A percentile compares a stretch with the other conserved stretches of the same genome.
These are phyloP conservation scores for Scedosporium dehoogii DNA, from an alignment of 2,329 filamentous ascomycete species.

Conservation along the genomic window DNA sequence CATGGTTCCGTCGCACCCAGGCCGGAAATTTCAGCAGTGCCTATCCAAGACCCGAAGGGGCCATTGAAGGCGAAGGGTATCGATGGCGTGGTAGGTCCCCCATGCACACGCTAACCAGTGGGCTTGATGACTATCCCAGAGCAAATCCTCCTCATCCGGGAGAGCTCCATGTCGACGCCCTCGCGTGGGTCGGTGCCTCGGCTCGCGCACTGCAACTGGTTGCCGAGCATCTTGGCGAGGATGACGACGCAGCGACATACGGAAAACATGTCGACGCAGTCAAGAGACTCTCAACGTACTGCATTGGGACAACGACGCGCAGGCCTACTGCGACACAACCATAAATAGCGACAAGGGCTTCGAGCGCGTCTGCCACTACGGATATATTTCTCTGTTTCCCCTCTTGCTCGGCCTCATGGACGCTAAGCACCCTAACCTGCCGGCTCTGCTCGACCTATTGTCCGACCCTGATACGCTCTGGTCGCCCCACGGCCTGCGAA, in stretches of 20 bases:
- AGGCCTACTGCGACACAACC: constrained; percentile 88
- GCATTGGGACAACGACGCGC: constrained; percentile 75
- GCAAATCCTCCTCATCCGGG: constrained; percentile 89
- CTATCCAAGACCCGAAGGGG: constrained; percentile 72
- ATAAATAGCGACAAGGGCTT: constrained; percentile 94
- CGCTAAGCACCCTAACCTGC: constrained; percentile 63
- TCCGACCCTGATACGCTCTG: constrained; percentile 34
- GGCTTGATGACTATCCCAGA: constrained; percentile 92
- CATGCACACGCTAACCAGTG: constrained; percentile 81
- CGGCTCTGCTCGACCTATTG: constrained; percentile 66
- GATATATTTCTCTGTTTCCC: constrained; percentile 88
- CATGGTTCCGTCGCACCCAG: constrained; percentile 93
- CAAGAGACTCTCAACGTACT: constrained; percentile 77
- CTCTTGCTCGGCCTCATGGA: constrained; percentile 77
- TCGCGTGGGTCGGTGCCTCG: constrained; percentile 96
- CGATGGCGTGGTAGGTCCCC: constrained; percentile 87
- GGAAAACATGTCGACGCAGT: constrained; percentile 66
- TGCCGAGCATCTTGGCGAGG: constrained; percentile 61
- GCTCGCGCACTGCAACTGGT: constrained; percentile 74
- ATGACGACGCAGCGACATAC: constrained; percentile 67
- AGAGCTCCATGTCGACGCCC: constrained; percentile 88
- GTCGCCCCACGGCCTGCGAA: too few relatives aligned
- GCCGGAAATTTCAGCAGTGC: constrained; percentile 69
- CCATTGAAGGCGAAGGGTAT: constrained; percentile 86
- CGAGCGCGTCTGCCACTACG: constrained; percentile 84